A percentile compares a stretch with the other conserved stretches of the same genome.
phyloP scores from a whole-genome alignment of 805 yeast genomes.

The Candida sakaeoensis region DNA sequence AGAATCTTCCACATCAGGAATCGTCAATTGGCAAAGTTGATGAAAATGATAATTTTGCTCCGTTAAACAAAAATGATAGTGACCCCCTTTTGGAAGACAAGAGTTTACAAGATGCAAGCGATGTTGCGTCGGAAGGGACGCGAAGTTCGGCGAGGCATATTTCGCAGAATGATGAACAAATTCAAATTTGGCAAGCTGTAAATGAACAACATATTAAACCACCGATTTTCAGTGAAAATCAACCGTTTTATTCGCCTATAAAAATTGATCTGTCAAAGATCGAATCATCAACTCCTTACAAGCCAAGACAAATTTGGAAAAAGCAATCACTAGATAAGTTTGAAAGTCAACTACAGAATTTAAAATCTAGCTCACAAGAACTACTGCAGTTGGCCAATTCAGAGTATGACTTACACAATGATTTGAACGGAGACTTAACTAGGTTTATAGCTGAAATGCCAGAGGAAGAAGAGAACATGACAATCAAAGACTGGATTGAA shows the following conservation, averaged over 20 bases:
- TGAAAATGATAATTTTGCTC: too few relatives aligned
- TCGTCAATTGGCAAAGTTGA: too few relatives aligned
- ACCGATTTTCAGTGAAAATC: neutral
- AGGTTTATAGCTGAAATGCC: conserved; percentile 68
- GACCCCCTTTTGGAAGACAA: too few relatives aligned
- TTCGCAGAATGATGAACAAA: conserved; percentile 1
- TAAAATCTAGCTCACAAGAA: conserved; percentile 35
- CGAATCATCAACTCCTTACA: conserved; percentile 4
- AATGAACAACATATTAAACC: neutral
- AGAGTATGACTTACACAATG: conserved; percentile 49
- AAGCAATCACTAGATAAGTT: conserved; percentile 1
- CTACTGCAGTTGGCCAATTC: conserved; percentile 31
- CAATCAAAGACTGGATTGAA: conserved; percentile 66
- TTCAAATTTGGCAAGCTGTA: neutral
- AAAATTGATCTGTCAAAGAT: conserved; percentile 3
- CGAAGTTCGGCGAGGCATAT: conserved; percentile 1
- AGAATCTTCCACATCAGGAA: too few relatives aligned
- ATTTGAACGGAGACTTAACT: conserved; percentile 61
- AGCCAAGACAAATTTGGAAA: conserved; percentile 4
- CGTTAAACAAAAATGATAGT: too few relatives aligned
- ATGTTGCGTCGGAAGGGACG: neutral
- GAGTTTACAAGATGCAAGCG: neutral
- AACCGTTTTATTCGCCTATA: conserved; percentile 1
- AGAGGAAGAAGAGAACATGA: conserved; percentile 61
- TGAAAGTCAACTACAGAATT: conserved; percentile 10